A percentile compares a stretch with the other conserved stretches of the same genome.
Evolutionary conservation across 176 grass and related monocot genomes (phyloP).

Genomic region (Tillandsia fasciculata): DNA sequence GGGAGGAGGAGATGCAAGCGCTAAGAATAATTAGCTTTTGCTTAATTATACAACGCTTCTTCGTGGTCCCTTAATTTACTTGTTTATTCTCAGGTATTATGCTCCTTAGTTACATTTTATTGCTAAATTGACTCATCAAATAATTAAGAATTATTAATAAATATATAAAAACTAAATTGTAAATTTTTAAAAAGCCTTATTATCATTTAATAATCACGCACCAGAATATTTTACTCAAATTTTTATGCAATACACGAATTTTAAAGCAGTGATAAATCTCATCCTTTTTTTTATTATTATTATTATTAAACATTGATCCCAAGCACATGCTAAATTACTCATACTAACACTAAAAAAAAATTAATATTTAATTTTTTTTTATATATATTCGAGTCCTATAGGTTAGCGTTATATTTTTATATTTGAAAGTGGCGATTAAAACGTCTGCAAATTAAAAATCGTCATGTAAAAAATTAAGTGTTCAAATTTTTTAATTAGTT

Average conservation of each 20-base stretch:
- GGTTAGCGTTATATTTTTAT: too few relatives aligned
- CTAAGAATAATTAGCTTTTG: constrained; percentile 25
- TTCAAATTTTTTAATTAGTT: too few relatives aligned
- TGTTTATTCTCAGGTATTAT: constrained; percentile 4
- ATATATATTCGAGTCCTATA: too few relatives aligned
- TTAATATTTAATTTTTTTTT: too few relatives aligned
- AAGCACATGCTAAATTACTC: constrained; percentile 18
- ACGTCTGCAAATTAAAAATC: too few relatives aligned
- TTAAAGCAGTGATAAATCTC: neutral
- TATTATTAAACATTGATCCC: constrained; percentile 8
- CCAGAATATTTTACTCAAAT: too few relatives aligned
- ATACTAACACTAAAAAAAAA: neutral
- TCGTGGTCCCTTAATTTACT: neutral
- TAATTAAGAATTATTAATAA: too few relatives aligned
- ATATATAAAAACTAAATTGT: neutral
- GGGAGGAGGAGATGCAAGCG: constrained; percentile 1
- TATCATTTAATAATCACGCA: too few relatives aligned
- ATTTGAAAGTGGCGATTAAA: too few relatives aligned
- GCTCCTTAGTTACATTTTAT: neutral
- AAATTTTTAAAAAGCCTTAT: neutral
- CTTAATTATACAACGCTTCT: neutral
- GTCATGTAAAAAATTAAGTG: too few relatives aligned
- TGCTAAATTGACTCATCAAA: neutral
- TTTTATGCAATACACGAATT: neutral
- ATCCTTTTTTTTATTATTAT: constrained; percentile 4